These are phyloP conservation scores for Botrytis hyacinthi DNA, from an alignment of 2,329 filamentous ascomycete species.

Conservation along the genomic window DNA sequence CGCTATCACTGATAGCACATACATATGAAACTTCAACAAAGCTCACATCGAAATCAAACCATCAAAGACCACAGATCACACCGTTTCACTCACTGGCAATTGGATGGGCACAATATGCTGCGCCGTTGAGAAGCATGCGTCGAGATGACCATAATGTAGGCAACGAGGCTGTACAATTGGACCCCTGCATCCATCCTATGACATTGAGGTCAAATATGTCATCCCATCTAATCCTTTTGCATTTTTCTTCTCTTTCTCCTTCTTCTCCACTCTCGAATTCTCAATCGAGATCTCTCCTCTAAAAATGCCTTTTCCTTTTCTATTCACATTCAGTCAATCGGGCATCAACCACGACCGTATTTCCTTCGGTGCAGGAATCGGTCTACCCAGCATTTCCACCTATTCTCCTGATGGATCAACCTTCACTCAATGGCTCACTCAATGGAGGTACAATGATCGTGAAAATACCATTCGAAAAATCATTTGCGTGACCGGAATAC, in stretches of 20 bases:
- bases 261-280: neutral
- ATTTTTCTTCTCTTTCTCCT: neutral
- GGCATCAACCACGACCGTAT: neutral
- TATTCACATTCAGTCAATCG: neutral
- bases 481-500: neutral
- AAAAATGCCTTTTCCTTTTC: neutral
- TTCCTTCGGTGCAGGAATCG: neutral
- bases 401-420: neutral
- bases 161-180: neutral
- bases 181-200: neutral
- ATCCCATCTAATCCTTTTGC: neutral
- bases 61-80: too few species aligned
- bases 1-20: too few species aligned
- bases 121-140: neutral
- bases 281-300: neutral
- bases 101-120: neutral
- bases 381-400: neutral
- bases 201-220: neutral
- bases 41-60: accelerated
- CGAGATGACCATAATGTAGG: neutral
- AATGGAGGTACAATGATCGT: neutral
- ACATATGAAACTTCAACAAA: too few species aligned
- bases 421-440: neutral
- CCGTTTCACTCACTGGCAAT: too few species aligned
- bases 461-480: neutral